Evolutionary conservation across 2,329 filamentous ascomycete species (phyloP).

Genomic region (Sarocladium kiliense): DNA sequence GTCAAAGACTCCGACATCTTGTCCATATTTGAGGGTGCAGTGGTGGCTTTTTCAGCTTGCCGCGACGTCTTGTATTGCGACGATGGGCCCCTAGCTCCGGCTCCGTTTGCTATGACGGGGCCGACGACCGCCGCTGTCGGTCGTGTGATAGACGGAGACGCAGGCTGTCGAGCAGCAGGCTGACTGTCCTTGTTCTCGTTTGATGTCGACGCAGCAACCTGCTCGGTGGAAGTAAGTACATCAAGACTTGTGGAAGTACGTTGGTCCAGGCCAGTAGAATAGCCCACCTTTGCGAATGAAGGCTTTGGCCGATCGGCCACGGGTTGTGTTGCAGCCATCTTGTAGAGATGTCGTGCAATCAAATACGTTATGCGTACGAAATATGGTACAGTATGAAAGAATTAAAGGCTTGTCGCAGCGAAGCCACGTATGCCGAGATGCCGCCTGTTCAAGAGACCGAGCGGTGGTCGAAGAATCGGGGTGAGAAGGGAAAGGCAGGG

Average conservation of each 20-base stretch:
- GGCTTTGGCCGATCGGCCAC: slow-evolving; percentile 47
- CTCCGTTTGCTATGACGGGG: slow-evolving; percentile 19
- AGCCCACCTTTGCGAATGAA: slow-evolving; percentile 63
- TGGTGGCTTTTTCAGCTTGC: not conserved
- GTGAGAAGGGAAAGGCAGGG: slow-evolving; percentile 23
- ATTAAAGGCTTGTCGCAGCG: not conserved
- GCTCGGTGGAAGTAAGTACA: not conserved
- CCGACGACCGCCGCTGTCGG: slow-evolving; percentile 12
- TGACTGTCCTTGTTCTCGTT: slow-evolving; percentile 15
- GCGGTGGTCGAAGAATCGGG: not conserved
- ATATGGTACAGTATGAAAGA: not conserved
- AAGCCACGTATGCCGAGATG: slow-evolving; percentile 13
- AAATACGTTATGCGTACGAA: too few species aligned
- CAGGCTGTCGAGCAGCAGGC: slow-evolving; percentile 12
- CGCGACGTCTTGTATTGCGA: not conserved
- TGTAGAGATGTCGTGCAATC: slow-evolving; percentile 1
- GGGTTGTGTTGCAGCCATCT: slow-evolving; percentile 44
- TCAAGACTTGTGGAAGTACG: not conserved
- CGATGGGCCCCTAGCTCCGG: slow-evolving; percentile 6
- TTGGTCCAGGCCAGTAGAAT: not conserved
- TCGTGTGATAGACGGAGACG: not conserved
- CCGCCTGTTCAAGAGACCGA: slow-evolving; percentile 8
- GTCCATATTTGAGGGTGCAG: slow-evolving; percentile 14
- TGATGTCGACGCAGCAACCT: slow-evolving; percentile 13
- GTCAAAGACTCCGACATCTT: slow-evolving; percentile 23